Percentiles rank a stretch among this genome's conserved stretches.
Evolutionary conservation across 768 basidiomycete species (phyloP).

Genomic region (Amanita rimosa): DNA sequence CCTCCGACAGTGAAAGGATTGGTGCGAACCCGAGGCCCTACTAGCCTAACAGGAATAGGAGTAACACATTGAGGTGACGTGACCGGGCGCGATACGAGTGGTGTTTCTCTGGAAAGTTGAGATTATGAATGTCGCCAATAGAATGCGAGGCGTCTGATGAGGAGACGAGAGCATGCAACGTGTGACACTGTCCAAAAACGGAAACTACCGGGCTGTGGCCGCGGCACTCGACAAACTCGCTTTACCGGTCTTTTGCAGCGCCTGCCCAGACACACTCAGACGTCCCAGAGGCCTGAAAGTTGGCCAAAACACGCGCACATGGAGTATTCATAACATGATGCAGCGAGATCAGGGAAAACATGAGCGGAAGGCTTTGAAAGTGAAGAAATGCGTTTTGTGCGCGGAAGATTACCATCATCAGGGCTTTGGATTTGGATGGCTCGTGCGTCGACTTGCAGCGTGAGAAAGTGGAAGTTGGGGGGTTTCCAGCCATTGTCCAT

Average conservation of each 20-base stretch:
- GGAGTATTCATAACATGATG: neutral
- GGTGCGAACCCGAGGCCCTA: too few relatives aligned
- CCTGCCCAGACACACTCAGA: neutral
- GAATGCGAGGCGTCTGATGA: too few relatives aligned
- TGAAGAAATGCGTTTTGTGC: conserved; percentile 10
- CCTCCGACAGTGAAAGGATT: too few relatives aligned
- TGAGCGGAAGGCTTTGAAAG: conserved; percentile 13
- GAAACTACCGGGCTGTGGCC: conserved; percentile 5
- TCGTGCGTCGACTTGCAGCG: conserved; percentile 35
- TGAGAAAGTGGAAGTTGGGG: conserved; percentile 34
- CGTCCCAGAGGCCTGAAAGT: neutral
- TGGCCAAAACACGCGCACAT: conserved; percentile 2
- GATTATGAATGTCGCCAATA: too few relatives aligned
- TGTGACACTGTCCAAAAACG: conserved; percentile 5
- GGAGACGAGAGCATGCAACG: too few relatives aligned
- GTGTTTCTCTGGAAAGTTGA: too few relatives aligned
- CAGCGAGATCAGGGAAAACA: conserved; percentile 13
- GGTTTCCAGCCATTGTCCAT: conserved; percentile 23
- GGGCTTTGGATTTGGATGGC: conserved; percentile 32
- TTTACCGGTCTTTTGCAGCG: neutral
- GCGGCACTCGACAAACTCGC: neutral
- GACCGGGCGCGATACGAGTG: too few relatives aligned
- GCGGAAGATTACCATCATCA: too few relatives aligned
- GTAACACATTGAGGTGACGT: too few relatives aligned
- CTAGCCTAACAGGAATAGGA: too few relatives aligned